phyloP scores from a whole-genome alignment of 2,329 filamentous ascomycete genomes.

The Alternaria alternata region DNA sequence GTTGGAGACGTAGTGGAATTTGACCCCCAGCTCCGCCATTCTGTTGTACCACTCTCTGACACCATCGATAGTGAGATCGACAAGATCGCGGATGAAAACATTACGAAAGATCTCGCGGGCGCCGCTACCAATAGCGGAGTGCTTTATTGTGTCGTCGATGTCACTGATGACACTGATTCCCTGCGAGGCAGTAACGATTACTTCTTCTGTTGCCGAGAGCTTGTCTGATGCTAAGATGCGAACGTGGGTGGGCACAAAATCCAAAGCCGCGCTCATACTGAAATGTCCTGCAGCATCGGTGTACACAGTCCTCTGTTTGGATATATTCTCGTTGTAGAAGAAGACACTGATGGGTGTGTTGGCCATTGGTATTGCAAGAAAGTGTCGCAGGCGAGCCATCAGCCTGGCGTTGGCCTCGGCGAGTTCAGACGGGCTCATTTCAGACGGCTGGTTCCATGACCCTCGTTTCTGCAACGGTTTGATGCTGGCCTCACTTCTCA shows the following conservation, averaged over 20 bases:
- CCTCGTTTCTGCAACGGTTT: slow-evolving; percentile 57
- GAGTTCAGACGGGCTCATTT: slow-evolving; percentile 80
- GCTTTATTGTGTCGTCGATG: slow-evolving; percentile 97
- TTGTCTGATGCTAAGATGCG: slow-evolving; percentile 86
- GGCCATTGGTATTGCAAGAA: slow-evolving; percentile 83
- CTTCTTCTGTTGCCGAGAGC: slow-evolving; percentile 79
- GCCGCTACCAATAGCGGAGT: slow-evolving; percentile 86
- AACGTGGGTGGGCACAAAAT: slow-evolving; percentile 90
- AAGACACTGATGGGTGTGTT: slow-evolving; percentile 86
- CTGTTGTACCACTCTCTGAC: slow-evolving; percentile 88
- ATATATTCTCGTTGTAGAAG: slow-evolving; percentile 88
- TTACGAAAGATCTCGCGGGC: slow-evolving; percentile 96
- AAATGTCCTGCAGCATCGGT: slow-evolving; percentile 95
- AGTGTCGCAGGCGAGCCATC: slow-evolving; percentile 86
- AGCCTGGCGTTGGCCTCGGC: slow-evolving; percentile 83
- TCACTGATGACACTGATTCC: slow-evolving; percentile 96
- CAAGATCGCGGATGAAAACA: slow-evolving; percentile 87
- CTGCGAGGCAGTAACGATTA: slow-evolving; percentile 76
- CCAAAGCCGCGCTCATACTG: slow-evolving; percentile 76
- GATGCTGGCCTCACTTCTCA: slow-evolving; percentile 39
- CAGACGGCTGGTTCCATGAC: slow-evolving; percentile 61
- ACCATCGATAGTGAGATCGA: slow-evolving; percentile 82
- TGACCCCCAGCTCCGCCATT: slow-evolving; percentile 81
- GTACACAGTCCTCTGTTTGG: slow-evolving; percentile 81
- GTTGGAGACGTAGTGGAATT: slow-evolving; percentile 98